phyloP scores from a whole-genome alignment of 2,329 filamentous ascomycete species.

The Sarocladium oryzae region DNA sequence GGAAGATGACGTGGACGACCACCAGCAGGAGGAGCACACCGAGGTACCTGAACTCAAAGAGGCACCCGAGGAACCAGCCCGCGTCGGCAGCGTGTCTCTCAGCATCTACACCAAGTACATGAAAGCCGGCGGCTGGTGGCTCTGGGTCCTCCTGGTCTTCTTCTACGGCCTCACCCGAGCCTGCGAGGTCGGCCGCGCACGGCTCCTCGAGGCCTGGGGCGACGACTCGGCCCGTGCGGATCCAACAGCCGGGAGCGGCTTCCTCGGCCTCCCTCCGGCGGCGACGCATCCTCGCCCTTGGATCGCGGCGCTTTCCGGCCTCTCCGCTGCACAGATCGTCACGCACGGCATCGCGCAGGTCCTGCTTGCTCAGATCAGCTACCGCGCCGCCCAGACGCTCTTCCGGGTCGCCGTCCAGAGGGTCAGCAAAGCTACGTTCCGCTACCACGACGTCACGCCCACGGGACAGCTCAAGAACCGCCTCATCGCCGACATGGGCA shows the following conservation, averaged over 20 bases:
- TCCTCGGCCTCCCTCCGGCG: constrained; percentile 51
- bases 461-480: constrained; percentile 89
- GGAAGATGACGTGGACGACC: constrained; percentile 17
- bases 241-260: constrained; percentile 10
- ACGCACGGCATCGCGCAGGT: constrained; percentile 56
- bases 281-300: constrained; percentile 63
- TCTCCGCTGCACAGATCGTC: constrained; percentile 57
- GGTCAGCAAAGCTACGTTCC: constrained; percentile 75
- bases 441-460: constrained; percentile 87
- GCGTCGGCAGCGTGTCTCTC: constrained; percentile 65
- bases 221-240: constrained; percentile 40
- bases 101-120: constrained; percentile 81
- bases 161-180: constrained; percentile 59
- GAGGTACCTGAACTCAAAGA: constrained; percentile 18
- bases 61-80: constrained; percentile 25
- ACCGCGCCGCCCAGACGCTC: constrained; percentile 67
- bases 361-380: constrained; percentile 70
- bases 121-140: constrained; percentile 67
- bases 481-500: constrained; percentile 83
- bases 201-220: constrained; percentile 84
- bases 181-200: constrained; percentile 60
- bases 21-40: constrained; percentile 26
- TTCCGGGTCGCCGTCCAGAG: constrained; percentile 66
- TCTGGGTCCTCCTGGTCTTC: constrained; percentile 62
- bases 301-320: constrained; percentile 62